phyloP scores from a whole-genome alignment of 257 asterid genomes.

The Leptodermis oblonga region DNA sequence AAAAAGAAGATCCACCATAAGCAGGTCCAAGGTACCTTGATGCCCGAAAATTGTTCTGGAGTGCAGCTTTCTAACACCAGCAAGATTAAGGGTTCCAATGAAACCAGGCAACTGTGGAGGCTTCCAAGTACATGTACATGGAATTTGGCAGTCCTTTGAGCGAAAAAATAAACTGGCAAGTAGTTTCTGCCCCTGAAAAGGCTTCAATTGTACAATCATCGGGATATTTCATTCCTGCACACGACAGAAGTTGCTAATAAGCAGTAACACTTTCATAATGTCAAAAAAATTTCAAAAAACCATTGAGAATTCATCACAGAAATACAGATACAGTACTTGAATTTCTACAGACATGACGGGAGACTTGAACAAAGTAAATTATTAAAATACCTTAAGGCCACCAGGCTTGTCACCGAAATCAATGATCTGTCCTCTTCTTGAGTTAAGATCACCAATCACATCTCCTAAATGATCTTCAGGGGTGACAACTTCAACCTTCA shows the following conservation, averaged over 20 bases:
- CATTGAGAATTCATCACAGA: no score
- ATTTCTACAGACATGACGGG: no score
- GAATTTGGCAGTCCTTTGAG: slow-evolving; percentile 22
- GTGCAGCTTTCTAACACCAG: slow-evolving; percentile 29
- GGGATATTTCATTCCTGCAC: slow-evolving; percentile 29
- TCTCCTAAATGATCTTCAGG: slow-evolving; percentile 99
- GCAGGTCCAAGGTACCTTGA: slow-evolving; percentile 26
- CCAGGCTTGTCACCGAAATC: slow-evolving; percentile 98
- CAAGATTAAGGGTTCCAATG: slow-evolving; percentile 22
- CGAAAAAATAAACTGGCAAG: slow-evolving; percentile 26
- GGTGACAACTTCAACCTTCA: slow-evolving; percentile 92
- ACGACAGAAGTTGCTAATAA: slow-evolving; percentile 15
- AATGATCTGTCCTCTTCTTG: slow-evolving; percentile 92
- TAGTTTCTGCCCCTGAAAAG: slow-evolving; percentile 30
- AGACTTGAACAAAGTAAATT: not conserved
- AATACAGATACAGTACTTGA: no score
- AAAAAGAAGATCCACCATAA: not conserved
- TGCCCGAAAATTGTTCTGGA: slow-evolving; percentile 24
- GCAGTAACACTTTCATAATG: not conserved
- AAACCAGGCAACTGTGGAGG: slow-evolving; percentile 22
- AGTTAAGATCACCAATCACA: slow-evolving; percentile 93
- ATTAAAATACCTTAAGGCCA: slow-evolving; percentile 75
- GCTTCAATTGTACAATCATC: slow-evolving; percentile 42
- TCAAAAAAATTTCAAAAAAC: no score
- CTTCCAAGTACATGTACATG: slow-evolving; percentile 28